Conservation (phyloP, 768 basidiomycete species). For the Antrodiella citrinella region DNA sequence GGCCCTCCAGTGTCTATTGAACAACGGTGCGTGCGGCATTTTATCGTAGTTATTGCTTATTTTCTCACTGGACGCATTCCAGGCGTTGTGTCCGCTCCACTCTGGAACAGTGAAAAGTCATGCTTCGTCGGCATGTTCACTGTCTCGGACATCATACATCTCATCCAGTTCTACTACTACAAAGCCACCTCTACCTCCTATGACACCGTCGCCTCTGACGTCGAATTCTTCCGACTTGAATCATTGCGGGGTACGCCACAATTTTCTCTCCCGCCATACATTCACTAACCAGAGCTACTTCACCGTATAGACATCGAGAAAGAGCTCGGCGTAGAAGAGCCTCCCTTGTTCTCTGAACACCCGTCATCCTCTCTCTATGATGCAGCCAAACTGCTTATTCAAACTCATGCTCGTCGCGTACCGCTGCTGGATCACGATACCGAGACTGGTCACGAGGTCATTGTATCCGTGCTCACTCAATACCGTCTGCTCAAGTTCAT, state of each 20-base stretch:
- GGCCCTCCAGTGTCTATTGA: constrained; percentile 78
- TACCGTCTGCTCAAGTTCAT: constrained; percentile 98
- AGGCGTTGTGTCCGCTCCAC: constrained; percentile 97
- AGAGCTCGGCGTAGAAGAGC: constrained; percentile 83
- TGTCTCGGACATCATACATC: constrained; percentile 97
- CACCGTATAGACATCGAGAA: constrained; percentile 85
- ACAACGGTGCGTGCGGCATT: constrained; percentile 50
- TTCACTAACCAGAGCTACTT: background rate
- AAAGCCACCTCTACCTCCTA: constrained; percentile 40
- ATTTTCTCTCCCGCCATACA: constrained; percentile 3
- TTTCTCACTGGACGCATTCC: constrained; percentile 6
- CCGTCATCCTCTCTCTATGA: constrained; percentile 85
- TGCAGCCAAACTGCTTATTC: constrained; percentile 82
- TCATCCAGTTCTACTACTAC: constrained; percentile 97
- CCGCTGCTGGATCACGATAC: constrained; percentile 91
- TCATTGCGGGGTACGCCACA: constrained; percentile 68
- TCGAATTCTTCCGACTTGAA: constrained; percentile 87
- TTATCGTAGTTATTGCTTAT: constrained; percentile 3
- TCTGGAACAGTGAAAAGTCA: constrained; percentile 95
- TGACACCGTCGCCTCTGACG: constrained; percentile 82
- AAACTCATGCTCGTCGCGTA: constrained; percentile 90
- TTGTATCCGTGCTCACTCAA: constrained; percentile 93
- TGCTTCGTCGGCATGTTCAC: constrained; percentile 98
- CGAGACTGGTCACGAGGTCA: constrained; percentile 91
- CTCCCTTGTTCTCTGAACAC: constrained; percentile 83